Evolutionary conservation across 2,329 filamentous ascomycete genomes (phyloP).

Genomic region (Alternaria solani): DNA sequence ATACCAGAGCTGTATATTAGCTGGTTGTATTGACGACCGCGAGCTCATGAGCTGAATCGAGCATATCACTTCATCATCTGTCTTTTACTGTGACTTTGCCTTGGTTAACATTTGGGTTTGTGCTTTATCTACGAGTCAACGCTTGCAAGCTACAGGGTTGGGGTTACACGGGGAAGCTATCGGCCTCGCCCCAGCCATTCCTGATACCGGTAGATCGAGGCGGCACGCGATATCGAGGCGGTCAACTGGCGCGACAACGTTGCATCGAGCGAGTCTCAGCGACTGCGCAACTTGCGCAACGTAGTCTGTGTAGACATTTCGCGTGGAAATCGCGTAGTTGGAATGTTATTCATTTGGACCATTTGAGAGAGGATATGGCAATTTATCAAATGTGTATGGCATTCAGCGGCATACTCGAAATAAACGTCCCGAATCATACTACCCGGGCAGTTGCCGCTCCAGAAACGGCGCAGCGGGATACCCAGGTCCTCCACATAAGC

Average conservation of each 20-base stretch:
- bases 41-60: constrained; percentile 54
- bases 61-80: constrained; percentile 41
- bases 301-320: background rate
- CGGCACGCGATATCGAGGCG: background rate
- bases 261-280: background rate
- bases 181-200: background rate
- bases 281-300: background rate
- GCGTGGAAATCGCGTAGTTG: background rate
- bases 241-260: background rate
- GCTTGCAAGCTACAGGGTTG: background rate
- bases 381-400: background rate
- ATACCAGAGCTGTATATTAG: constrained; percentile 69
- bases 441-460: background rate
- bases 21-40: constrained; percentile 60
- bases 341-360: background rate
- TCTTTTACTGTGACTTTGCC: background rate
- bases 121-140: background rate
- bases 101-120: background rate
- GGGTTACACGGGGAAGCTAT: background rate
- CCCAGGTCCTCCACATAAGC: background rate
- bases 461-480: background rate
- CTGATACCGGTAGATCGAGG: background rate
- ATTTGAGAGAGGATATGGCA: background rate
- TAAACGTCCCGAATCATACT: background rate
- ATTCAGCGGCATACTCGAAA: background rate